phyloP scores from a whole-genome alignment of 495 filamentous ascomycete species.

The Neurospora pannonica region DNA sequence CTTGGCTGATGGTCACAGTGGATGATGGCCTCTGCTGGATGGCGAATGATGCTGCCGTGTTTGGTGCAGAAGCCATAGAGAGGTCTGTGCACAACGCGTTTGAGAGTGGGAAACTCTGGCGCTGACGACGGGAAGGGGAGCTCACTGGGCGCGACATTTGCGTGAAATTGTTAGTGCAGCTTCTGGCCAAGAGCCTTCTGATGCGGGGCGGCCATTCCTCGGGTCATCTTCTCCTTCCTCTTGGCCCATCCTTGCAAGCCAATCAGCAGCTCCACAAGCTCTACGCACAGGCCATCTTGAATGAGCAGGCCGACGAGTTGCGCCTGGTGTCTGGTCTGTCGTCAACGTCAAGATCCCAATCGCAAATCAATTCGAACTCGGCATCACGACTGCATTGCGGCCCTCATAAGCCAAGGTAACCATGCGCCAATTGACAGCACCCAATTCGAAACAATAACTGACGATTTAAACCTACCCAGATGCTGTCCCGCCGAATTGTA shows the following conservation, averaged over 20 bases:
- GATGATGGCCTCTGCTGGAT: conserved; percentile 8
- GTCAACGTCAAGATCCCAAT: conserved; percentile 12
- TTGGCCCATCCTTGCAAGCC: conserved; percentile 8
- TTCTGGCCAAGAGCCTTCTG: not conserved
- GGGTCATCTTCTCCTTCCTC: not conserved
- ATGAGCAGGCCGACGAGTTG: conserved; percentile 2
- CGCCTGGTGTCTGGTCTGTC: conserved; percentile 4
- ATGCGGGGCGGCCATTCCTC: not conserved
- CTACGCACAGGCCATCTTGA: not conserved
- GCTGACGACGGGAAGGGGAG: not conserved
- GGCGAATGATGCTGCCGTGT: conserved; percentile 15
- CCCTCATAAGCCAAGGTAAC: conserved; percentile 14
- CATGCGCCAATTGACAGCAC: conserved; percentile 5
- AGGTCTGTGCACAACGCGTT: not conserved
- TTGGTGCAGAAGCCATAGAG: not conserved
- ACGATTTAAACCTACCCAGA: conserved; percentile 22
- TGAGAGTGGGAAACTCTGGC: not conserved
- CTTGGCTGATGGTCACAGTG: not conserved
- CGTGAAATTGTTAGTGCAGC: not conserved
- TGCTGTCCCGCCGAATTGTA: conserved; percentile 56
- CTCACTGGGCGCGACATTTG: not conserved
- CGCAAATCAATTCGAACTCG: conserved; percentile 8
- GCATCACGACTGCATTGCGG: conserved; percentile 19
- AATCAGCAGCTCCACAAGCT: conserved; percentile 10
- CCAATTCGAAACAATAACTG: not conserved